Conservation (phyloP, 2,329 filamentous ascomycete species). For the Penicillium sclerotigenum region DNA sequence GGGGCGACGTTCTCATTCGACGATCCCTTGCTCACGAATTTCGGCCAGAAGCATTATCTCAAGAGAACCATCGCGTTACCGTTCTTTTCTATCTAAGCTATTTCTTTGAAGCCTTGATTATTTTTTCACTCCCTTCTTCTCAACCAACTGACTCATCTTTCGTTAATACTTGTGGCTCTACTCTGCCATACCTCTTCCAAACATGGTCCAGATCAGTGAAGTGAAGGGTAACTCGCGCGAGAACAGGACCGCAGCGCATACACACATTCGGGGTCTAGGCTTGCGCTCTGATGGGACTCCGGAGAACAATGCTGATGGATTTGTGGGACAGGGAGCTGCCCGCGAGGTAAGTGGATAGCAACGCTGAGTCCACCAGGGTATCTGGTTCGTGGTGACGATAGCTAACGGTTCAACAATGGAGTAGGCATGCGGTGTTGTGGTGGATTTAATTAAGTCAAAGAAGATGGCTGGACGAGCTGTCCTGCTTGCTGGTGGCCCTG, state of each 20-base stretch:
- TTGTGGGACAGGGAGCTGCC: slow-evolving; percentile 82
- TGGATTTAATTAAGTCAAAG: slow-evolving; percentile 91
- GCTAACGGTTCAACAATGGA: slow-evolving; percentile 35
- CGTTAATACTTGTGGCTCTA: slow-evolving; percentile 19
- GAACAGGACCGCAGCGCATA: slow-evolving; percentile 93
- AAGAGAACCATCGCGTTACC: slow-evolving; percentile 13
- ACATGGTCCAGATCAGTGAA: slow-evolving; percentile 87
- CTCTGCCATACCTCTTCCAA: slow-evolving; percentile 29
- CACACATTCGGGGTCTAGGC: slow-evolving; percentile 94
- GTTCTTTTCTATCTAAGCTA: slow-evolving; percentile 13
- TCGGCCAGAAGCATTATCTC: slow-evolving; percentile 29
- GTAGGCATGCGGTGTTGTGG: slow-evolving; percentile 85
- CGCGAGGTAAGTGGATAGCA: slow-evolving; percentile 66
- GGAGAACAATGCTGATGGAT: slow-evolving; percentile 74
- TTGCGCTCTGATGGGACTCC: slow-evolving; percentile 81
- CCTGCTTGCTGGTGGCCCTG: slow-evolving; percentile 86
- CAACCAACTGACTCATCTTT: slow-evolving; percentile 3
- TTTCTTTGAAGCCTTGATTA: slow-evolving; percentile 11
- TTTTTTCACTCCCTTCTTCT: background rate
- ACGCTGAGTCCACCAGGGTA: background rate
- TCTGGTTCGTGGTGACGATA: slow-evolving; percentile 2
- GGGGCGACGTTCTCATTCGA: slow-evolving; percentile 29
- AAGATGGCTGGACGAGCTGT: slow-evolving; percentile 97
- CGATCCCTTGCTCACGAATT: slow-evolving; percentile 34
- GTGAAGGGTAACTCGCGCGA: slow-evolving; percentile 93